Evolutionary conservation across 345 rosid genomes (phyloP).

Genomic region (Populus tremula): DNA sequence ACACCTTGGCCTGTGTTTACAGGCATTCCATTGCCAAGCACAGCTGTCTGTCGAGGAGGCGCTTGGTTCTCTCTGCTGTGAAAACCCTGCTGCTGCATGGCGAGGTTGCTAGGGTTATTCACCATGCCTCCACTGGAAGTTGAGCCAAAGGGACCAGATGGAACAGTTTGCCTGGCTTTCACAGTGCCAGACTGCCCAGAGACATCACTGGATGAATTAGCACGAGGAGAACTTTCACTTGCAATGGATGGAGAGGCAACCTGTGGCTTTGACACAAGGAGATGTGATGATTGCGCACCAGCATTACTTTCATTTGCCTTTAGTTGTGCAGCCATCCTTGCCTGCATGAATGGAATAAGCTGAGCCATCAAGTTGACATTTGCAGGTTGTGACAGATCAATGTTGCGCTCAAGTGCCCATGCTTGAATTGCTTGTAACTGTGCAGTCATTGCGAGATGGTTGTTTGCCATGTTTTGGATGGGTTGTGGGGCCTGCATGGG

Average conservation of each 20-base stretch:
- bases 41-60: constrained; percentile 51
- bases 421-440: constrained; percentile 83
- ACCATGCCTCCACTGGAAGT: constrained; percentile 47
- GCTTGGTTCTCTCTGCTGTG: constrained; percentile 67
- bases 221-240: constrained; percentile 66
- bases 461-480: constrained; percentile 54
- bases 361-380: constrained; percentile 83
- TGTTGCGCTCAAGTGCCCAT: constrained; percentile 80
- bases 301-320: constrained; percentile 62
- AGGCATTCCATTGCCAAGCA: constrained; percentile 66
- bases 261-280: constrained; percentile 61
- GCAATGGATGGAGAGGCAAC: constrained; percentile 65
- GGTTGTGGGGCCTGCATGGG: constrained; percentile 69
- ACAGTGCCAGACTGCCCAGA: constrained; percentile 77
- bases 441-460: constrained; percentile 68
- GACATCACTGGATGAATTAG: constrained; percentile 72
- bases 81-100: constrained; percentile 55
- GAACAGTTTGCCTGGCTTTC: constrained; percentile 53
- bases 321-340: constrained; percentile 78
- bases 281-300: constrained; percentile 49
- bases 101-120: constrained; percentile 40
- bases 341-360: constrained; percentile 71
- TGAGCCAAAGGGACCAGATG: constrained; percentile 55
- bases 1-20: constrained; percentile 44
- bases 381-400: constrained; percentile 89